These are phyloP conservation scores for Metschnikowia dekortorum DNA, from an alignment of 805 yeast genomes.

Conservation along the genomic window DNA sequence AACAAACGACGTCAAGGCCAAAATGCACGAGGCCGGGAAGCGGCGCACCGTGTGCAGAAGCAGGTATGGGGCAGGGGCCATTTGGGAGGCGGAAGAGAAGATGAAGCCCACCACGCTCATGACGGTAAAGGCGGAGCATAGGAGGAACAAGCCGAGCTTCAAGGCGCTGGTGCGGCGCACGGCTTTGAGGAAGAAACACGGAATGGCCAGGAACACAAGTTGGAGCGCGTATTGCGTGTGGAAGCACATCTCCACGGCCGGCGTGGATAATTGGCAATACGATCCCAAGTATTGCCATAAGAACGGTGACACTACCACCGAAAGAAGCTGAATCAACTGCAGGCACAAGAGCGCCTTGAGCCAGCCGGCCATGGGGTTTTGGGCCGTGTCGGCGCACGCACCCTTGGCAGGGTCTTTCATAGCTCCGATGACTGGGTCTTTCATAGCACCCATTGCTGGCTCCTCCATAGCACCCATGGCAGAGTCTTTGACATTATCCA, in stretches of 20 bases:
- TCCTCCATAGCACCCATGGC: too few relatives aligned
- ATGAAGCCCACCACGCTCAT: slow-evolving; percentile 34
- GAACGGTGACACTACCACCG: slow-evolving; percentile 4
- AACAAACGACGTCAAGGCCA: slow-evolving; percentile 43
- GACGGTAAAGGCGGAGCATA: slow-evolving; percentile 31
- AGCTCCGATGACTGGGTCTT: too few relatives aligned
- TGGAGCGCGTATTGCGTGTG: slow-evolving; percentile 33
- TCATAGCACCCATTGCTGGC: too few relatives aligned
- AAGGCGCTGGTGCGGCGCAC: slow-evolving; percentile 46
- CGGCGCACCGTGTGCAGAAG: slow-evolving; percentile 30
- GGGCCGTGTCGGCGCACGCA: not conserved
- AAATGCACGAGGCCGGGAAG: slow-evolving; percentile 37
- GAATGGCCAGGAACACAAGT: slow-evolving; percentile 40
- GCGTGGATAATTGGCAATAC: slow-evolving; percentile 8
- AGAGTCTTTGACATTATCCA: too few relatives aligned
- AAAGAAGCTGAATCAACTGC: slow-evolving; percentile 6
- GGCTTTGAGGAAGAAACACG: slow-evolving; percentile 39
- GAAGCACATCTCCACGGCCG: slow-evolving; percentile 5
- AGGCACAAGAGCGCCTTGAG: slow-evolving; percentile 7
- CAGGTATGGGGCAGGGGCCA: slow-evolving; percentile 20
- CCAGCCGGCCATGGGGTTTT: not conserved
- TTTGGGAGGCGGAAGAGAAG: slow-evolving; percentile 19
- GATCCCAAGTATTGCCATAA: slow-evolving; percentile 8
- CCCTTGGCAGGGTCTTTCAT: too few relatives aligned
- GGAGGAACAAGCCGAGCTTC: slow-evolving; percentile 38